phyloP scores from a whole-genome alignment of 768 basidiomycete genomes.

The Mycena haematopus region DNA sequence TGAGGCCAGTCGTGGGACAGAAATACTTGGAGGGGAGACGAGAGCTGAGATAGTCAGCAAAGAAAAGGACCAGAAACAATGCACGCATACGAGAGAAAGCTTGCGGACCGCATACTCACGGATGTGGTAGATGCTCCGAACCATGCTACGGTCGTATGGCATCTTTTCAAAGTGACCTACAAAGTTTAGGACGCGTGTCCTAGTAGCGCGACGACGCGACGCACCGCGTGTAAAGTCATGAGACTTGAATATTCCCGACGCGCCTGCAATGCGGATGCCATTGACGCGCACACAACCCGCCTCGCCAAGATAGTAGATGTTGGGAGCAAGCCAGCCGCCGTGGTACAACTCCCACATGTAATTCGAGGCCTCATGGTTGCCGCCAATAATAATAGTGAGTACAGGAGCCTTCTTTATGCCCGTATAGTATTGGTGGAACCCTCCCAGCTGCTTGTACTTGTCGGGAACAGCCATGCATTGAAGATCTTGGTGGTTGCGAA shows the following conservation, averaged over 20 bases:
- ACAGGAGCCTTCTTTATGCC: slow-evolving; percentile 83
- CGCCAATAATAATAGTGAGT: slow-evolving; percentile 93
- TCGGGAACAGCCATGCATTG: slow-evolving; percentile 90
- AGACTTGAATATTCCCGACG: slow-evolving; percentile 90
- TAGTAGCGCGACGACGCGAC: slow-evolving; percentile 22
- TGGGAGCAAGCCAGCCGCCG: slow-evolving; percentile 96
- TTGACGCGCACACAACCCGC: slow-evolving; percentile 90
- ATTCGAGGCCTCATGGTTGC: slow-evolving; percentile 97
- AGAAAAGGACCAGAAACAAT: slow-evolving; percentile 23
- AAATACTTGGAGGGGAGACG: slow-evolving; percentile 70
- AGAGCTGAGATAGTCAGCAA: slow-evolving; percentile 49
- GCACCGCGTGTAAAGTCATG: slow-evolving; percentile 77
- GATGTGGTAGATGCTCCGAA: slow-evolving; percentile 91
- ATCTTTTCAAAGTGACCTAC: slow-evolving; percentile 81
- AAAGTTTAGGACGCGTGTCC: slow-evolving; percentile 4
- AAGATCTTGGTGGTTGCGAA: slow-evolving; percentile 85
- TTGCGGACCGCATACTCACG: slow-evolving; percentile 86
- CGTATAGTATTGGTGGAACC: slow-evolving; percentile 91
- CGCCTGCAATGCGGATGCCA: slow-evolving; percentile 89
- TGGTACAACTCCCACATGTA: slow-evolving; percentile 98
- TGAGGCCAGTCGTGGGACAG: slow-evolving; percentile 98
- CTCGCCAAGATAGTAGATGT: slow-evolving; percentile 95
- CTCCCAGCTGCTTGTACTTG: slow-evolving; percentile 85
- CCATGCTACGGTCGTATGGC: slow-evolving; percentile 78
- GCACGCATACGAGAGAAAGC: slow-evolving; percentile 67